Base-by-base conservation (phyloP, 306 rosid genomes). In the Sesbania bispinosa region DNA sequence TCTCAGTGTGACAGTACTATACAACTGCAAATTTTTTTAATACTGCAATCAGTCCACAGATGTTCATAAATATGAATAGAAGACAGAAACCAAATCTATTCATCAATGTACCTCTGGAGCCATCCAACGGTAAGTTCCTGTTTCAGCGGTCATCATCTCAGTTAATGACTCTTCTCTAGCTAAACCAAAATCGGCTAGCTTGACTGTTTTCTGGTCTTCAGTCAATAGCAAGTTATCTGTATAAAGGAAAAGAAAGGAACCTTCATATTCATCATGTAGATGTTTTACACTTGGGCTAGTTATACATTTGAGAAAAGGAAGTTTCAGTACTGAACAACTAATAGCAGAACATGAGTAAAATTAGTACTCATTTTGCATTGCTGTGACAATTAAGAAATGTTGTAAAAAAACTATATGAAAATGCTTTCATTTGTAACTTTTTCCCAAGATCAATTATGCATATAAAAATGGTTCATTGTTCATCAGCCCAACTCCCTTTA, bases 51-150 rank as follows among this genome's bases (percentile, higher is more conserved):
- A 75, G 51, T 65, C 27, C 16, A 24, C 26, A 14, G 11, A 27
- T 39, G 48, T 9, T 13, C 26, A 47, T 50, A 64, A 35, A 74
- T 62, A 60, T 29, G 66, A 33, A 30, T 62, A 67, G 3, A 8
- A 14, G 41, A 63, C 16, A 75, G 30, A 60, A 52, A 60, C 67
- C 62, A 45, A 29, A 66, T 38, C n/a, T n/a, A n/a, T n/a, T n/a
- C 50, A 18, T 48, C 54, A 30, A 24, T 5, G 20, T 83, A 93
- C 98, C 97, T 93, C 98, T 2, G 98, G 96, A 38, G 97, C 98
- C 98, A 93, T 90, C 98, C 98, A 93, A 63, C 97, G 97, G 82
- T 93, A 93, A 0, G 96, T 93, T 48, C 98, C 97, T 1, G 97
- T 93, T 85, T 93, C 98, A 5, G 97, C 98, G 0, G 98, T 90